Percentiles rank a stretch among this genome's conserved stretches.
phyloP scores from a whole-genome alignment of 2,329 filamentous ascomycete genomes.

The Akanthomyces dipterigenus region DNA sequence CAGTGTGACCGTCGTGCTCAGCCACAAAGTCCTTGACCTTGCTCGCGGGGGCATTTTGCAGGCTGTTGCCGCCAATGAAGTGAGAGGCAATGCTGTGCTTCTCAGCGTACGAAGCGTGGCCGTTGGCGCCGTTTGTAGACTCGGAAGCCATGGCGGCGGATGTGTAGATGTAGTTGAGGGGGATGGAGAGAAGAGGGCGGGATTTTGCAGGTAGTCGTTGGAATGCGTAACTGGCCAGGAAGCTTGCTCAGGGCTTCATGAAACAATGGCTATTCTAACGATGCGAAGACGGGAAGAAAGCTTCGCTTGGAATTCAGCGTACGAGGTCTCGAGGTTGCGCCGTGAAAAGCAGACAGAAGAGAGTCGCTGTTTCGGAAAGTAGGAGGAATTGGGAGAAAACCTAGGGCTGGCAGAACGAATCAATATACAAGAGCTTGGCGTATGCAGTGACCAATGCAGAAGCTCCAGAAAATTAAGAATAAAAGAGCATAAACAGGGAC shows the following conservation, averaged over 20 bases:
- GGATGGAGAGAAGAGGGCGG: constrained; percentile 1
- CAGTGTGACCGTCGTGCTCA: constrained; percentile 84
- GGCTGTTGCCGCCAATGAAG: constrained; percentile 91
- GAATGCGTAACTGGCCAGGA: not conserved
- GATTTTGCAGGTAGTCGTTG: not conserved
- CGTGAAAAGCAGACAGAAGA: not conserved
- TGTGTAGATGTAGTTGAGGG: constrained; percentile 18
- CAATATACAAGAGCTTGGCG: not conserved
- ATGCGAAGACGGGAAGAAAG: constrained; percentile 17
- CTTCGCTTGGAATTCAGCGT: constrained; percentile 7
- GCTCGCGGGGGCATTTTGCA: constrained; percentile 74
- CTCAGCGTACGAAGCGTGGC: constrained; percentile 64
- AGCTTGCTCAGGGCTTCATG: constrained; percentile 10
- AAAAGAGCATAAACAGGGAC: constrained; percentile 6
- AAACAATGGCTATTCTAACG: not conserved
- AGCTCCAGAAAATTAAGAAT: not conserved
- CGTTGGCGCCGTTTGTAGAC: constrained; percentile 43
- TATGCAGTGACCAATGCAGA: not conserved
- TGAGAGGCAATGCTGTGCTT: constrained; percentile 81
- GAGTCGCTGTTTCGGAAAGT: not conserved
- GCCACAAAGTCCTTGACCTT: constrained; percentile 96
- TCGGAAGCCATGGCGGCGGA: constrained; percentile 40
- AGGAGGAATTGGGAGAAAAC: not conserved
- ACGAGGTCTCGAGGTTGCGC: not conserved
- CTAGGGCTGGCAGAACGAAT: constrained; percentile 3